A percentile compares a stretch with the other conserved stretches of the same genome.
These are phyloP conservation scores for Epichloe hybrida DNA, from an alignment of 2,329 filamentous ascomycete species.

Conservation along the genomic window DNA sequence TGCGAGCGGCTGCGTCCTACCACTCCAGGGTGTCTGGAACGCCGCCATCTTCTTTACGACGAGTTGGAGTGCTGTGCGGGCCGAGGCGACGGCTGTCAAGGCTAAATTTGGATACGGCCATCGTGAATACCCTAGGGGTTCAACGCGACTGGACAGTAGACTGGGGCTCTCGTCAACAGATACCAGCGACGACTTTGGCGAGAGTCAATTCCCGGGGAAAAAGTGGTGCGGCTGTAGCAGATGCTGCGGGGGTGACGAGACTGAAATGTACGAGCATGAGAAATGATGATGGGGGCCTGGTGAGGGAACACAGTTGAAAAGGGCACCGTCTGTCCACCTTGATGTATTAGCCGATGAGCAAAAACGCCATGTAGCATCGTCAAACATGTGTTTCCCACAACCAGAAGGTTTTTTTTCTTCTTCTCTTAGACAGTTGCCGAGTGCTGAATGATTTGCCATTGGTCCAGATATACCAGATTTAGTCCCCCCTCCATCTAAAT, in stretches of 20 bases:
- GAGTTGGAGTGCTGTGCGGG: constrained; percentile 30
- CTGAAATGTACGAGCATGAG: background rate
- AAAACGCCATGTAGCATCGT: no score
- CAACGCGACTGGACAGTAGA: constrained; percentile 15
- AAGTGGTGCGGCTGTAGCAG: background rate
- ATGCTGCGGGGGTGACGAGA: background rate
- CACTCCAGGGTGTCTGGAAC: constrained; percentile 72
- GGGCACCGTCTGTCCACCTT: no score
- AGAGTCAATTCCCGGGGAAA: background rate
- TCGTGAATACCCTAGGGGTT: constrained; percentile 4
- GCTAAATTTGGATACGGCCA: constrained; percentile 6
- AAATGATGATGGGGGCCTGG: background rate
- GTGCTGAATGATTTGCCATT: background rate
- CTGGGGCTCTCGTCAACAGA: constrained; percentile 8
- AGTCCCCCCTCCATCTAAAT: background rate
- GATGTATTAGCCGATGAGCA: no score
- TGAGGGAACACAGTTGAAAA: background rate
- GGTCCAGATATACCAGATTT: background rate
- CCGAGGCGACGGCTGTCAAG: constrained; percentile 11
- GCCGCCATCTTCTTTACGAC: constrained; percentile 61
- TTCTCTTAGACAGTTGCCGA: background rate
- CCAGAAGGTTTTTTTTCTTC: background rate
- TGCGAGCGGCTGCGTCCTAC: constrained; percentile 56
- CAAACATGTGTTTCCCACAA: background rate
- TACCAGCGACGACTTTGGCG: background rate